Conservation (phyloP, 2,329 filamentous ascomycete species). For the Pezicula radicicola region DNA sequence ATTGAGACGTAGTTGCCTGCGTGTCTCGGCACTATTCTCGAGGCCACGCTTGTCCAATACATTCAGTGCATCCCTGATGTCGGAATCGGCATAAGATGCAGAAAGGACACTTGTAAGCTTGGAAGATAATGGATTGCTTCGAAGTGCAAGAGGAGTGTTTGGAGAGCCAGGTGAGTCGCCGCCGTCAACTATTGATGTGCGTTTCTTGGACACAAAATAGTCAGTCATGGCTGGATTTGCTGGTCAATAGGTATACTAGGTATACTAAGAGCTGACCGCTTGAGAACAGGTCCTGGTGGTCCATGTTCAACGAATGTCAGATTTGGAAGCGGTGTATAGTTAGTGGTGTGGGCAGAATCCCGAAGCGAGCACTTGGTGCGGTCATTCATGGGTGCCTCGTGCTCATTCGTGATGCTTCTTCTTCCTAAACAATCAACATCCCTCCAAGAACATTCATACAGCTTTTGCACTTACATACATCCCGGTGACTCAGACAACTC, state of each 20-base stretch:
- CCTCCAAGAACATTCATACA: no score
- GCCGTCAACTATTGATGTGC: slow-evolving; percentile 18
- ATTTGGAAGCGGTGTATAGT: no score
- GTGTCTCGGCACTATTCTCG: slow-evolving; percentile 72
- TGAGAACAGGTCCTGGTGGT: no score
- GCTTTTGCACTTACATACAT: no score
- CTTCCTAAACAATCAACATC: no score
- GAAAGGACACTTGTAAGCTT: slow-evolving; percentile 85
- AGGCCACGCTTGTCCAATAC: slow-evolving; percentile 72
- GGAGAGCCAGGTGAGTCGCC: slow-evolving; percentile 18
- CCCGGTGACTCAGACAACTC: slow-evolving; percentile 12
- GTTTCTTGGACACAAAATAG: slow-evolving; percentile 21
- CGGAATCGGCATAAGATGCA: slow-evolving; percentile 86
- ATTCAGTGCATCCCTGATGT: slow-evolving; percentile 81
- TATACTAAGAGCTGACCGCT: no score
- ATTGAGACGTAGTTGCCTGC: slow-evolving; percentile 76
- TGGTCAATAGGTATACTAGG: no score
- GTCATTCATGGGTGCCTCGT: no score
- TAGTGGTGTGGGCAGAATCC: no score
- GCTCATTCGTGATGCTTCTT: no score
- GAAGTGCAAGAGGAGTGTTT: slow-evolving; percentile 22
- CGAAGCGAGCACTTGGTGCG: no score
- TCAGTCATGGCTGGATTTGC: slow-evolving; percentile 10
- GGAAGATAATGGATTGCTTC: slow-evolving; percentile 65
- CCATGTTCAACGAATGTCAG: no score